Base-by-base conservation (phyloP, 129 eudicot genomes). In the Heracleum sosnowskyi region DNA sequence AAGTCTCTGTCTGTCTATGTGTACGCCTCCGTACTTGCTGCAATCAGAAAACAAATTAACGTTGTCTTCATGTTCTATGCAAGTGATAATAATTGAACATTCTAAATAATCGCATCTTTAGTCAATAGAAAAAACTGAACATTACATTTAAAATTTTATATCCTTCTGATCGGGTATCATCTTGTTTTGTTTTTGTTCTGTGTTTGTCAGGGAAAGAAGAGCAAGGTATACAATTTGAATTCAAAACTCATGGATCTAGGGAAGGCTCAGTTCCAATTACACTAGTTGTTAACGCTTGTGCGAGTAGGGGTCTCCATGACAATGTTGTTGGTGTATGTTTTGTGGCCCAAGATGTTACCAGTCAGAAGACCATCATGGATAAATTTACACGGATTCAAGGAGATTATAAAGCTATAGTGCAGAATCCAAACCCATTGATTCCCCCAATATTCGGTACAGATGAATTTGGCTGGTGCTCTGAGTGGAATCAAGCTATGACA, bases 381-480 rank as follows among this genome's bases (percentile, higher is more conserved):
- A 95, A 95, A 74, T 95, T 91, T 82, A 95, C 93, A 7, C 84
- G 91, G 77, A 91, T 95, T 29, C 89, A 95, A 82, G 98, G 97
- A 2, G 98, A 95, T 76, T 95, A 95, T 85, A 88, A 88, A 82
- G 96, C 98, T 33, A 95, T 95, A 17, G 79, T 95, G 26, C 98
- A 91, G 73, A 95, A 91, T 78, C 97, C 98, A 33, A 88, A 88
- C 85, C 98, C 98, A 11, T 72, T 95, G 47, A 95, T 95, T 75
- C 98, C 98, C 29, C 98, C 98, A n/a, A 90, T 95, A 76, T 95
- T 95, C 78, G 98, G 98, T 70, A 88, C 97, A 18, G 98, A 95
- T 82, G 97, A 95, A 68, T 95, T 91, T 49, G 98, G 98, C 47
- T 95, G 98, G 98, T 95, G 98, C 73, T 88, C 96, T 1, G 98